Conservation (phyloP, 345 rosid species). For the Populus tremula region DNA sequence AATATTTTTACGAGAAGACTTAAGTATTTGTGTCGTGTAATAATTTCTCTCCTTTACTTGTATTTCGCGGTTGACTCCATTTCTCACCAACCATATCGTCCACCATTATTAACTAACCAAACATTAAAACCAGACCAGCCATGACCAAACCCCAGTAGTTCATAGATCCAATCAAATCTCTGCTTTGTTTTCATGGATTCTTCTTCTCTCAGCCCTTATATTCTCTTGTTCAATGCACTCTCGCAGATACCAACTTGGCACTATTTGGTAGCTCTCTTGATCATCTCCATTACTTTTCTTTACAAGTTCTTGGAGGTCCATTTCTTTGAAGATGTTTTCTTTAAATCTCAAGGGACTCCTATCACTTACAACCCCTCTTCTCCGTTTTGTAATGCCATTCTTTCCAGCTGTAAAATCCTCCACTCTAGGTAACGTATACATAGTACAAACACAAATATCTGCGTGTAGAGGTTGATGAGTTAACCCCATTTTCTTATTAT, state of each 20-base stretch:
- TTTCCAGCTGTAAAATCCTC: slow-evolving; percentile 63
- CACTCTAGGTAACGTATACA: slow-evolving; percentile 53
- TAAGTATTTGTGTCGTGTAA: too few species aligned
- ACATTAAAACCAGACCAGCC: too few species aligned
- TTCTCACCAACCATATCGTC: too few species aligned
- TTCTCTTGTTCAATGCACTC: slow-evolving; percentile 38
- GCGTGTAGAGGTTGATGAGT: too few species aligned
- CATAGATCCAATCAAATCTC: too few species aligned
- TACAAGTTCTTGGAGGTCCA: slow-evolving; percentile 72
- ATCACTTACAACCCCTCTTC: slow-evolving; percentile 49
- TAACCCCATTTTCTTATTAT: background rate
- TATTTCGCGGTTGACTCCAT: too few species aligned
- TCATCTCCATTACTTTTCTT: slow-evolving; percentile 31
- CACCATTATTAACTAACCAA: too few species aligned
- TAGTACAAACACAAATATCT: too few species aligned
- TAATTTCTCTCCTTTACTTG: too few species aligned
- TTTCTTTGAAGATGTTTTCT: slow-evolving; percentile 52
- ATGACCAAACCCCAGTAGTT: too few species aligned
- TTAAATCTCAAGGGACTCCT: slow-evolving; percentile 42
- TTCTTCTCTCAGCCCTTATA: slow-evolving; percentile 44
- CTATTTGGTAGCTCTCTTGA: background rate
- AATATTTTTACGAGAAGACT: too few species aligned
- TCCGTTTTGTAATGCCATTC: slow-evolving; percentile 49
- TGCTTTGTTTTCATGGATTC: background rate
- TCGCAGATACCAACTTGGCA: background rate